phyloP scores from a whole-genome alignment of 805 yeast species.

The Metschnikowia hibisci region DNA sequence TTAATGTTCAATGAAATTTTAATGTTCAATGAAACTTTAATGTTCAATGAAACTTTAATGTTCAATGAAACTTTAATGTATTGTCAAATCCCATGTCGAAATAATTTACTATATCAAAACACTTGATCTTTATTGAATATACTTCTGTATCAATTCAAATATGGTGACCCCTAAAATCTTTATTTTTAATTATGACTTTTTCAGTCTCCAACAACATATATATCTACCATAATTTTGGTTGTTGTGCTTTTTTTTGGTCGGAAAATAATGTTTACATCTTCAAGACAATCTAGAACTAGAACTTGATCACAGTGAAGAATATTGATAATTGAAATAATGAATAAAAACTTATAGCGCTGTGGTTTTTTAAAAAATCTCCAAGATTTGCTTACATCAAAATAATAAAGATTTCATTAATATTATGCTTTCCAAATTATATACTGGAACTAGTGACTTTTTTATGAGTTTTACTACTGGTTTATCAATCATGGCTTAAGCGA shows the following conservation, averaged over 20 bases:
- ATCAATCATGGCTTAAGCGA: constrained; percentile 73
- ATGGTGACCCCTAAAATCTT: no score
- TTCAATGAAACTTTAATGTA: no score
- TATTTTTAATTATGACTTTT: no score
- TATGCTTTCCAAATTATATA: constrained; percentile 72
- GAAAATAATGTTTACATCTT: constrained; percentile 89
- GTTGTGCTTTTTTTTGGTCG: constrained; percentile 93
- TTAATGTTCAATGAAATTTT: no score
- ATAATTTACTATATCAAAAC: no score
- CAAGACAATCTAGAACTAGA: constrained; percentile 92
- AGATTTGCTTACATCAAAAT: constrained; percentile 72
- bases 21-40: no score
- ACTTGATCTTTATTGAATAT: no score
- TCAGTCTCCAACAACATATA: no score
- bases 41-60: no score
- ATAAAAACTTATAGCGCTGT: constrained; percentile 63
- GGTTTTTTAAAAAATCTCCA: constrained; percentile 70
- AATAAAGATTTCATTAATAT: constrained; percentile 76
- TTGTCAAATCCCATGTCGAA: no score
- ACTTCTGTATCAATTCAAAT: no score
- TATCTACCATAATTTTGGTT: no score
- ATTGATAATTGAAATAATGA: constrained; percentile 71
- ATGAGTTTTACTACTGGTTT: constrained; percentile 89
- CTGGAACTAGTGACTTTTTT: constrained; percentile 86
- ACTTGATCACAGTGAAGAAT: constrained; percentile 79